phyloP scores from a whole-genome alignment of 2,329 filamentous ascomycete species.

The Fusarium chlamydosporum region DNA sequence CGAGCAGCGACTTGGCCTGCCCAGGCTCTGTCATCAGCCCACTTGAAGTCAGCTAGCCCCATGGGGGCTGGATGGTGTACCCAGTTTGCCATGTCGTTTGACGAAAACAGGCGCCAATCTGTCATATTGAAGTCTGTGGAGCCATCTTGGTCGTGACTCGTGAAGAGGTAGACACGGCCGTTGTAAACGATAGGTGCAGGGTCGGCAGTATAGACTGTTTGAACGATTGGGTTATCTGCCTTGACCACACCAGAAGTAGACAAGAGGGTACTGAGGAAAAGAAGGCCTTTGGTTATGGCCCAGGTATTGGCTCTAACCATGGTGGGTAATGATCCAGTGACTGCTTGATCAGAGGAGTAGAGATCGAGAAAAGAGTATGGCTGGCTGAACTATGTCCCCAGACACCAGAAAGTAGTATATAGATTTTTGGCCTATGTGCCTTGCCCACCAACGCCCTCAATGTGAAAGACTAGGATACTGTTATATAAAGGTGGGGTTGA shows the following conservation, averaged over 20 bases:
- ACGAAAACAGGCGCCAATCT: constrained; percentile 56
- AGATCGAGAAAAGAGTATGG: too few species aligned
- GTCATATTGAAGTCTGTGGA: constrained; percentile 56
- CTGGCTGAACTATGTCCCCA: too few species aligned
- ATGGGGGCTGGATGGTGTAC: constrained; percentile 53
- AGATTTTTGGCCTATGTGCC: too few species aligned
- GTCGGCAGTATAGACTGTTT: constrained; percentile 56
- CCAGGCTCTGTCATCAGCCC: constrained; percentile 56
- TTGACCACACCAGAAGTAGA: neutral
- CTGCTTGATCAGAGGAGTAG: fast-evolving
- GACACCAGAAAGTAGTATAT: neutral
- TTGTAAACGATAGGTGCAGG: constrained; percentile 57
- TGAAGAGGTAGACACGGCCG: constrained; percentile 56
- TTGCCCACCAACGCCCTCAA: too few species aligned
- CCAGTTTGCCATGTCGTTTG: constrained; percentile 53
- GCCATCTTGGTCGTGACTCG: constrained; percentile 54
- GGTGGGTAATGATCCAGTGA: neutral
- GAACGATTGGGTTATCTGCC: constrained; percentile 21
- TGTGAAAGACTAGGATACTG: too few species aligned
- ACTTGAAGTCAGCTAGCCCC: constrained; percentile 52
- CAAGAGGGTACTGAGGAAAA: neutral
- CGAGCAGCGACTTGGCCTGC: constrained; percentile 55
- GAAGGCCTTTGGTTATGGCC: neutral
- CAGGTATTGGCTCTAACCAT: constrained; percentile 4
- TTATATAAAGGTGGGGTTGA: too few species aligned